Base-by-base conservation (phyloP, 2,329 filamentous ascomycete species). In the Xylariaceae sp. region DNA sequence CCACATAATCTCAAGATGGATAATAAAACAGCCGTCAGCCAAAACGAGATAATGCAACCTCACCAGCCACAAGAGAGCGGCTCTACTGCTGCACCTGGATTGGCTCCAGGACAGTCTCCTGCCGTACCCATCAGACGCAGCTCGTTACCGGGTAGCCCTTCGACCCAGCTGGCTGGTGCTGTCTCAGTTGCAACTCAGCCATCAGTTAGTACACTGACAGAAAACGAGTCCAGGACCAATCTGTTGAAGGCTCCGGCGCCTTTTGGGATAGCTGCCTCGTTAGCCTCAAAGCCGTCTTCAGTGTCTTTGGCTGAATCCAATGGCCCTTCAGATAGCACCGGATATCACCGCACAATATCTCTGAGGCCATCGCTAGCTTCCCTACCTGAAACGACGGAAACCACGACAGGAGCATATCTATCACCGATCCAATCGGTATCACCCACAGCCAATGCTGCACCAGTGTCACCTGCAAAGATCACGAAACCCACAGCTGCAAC, bases 331-430 rank as follows among this genome's bases (percentile, higher is more conserved):
- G 23, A 37, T 10, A 24, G 6, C 10, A 39, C 27, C 13, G 40
- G 48, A 18, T 42, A 50, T 24, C 60, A 52, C 2, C 57, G 50
- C 13, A 59, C 55, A 15, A 56, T 64, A 55, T 59, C 61, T 16
- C 37, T 66, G 36, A 65, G 50, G 24, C 61, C 62, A 50, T 62
- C 62, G 2, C 40, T 66, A 20, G 50, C 58, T 18, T 64, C 63
- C 7, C 47, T 63, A 2, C 55, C 59, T 13, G 58, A 62, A 10
- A 57, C 65, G 2, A 58, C 52, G 7, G 61, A 51, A 20, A 18
- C 27, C n/a, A 15, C 36, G 6, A 36, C 21, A 27, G 60, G 54
- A 11, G 43, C 53, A 13, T 26, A 24, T 15, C 42, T 64, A 23
- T 64, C 62, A 9, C 61, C 63, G 27, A 53, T 66, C 7, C 59